phyloP scores from a whole-genome alignment of 2,329 filamentous ascomycete species.

The Claviceps spartinae region DNA sequence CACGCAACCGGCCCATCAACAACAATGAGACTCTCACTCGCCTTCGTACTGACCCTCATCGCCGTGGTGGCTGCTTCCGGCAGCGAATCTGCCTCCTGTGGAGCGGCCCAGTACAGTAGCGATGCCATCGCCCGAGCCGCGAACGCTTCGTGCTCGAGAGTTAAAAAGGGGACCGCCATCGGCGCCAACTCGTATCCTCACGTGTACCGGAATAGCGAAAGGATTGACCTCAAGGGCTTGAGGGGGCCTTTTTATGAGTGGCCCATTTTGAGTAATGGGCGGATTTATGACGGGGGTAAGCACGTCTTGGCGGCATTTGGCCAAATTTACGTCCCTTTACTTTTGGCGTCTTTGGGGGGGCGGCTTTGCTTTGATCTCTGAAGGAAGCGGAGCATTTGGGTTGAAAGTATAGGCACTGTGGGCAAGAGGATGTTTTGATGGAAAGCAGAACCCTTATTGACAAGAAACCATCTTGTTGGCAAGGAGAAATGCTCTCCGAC shows the following conservation, averaged over 20 bases:
- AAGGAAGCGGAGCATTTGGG: too few species aligned
- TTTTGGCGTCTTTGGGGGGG: not conserved
- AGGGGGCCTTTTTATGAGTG: slow-evolving; percentile 50
- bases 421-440: too few species aligned
- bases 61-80: slow-evolving; percentile 5
- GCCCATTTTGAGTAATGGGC: slow-evolving; percentile 36
- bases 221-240: slow-evolving; percentile 42
- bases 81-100: slow-evolving; percentile 31
- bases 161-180: slow-evolving; percentile 23
- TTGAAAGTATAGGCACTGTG: too few species aligned
- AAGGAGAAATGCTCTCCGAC: too few species aligned
- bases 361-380: too few species aligned
- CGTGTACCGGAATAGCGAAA: slow-evolving; percentile 47
- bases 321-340: slow-evolving; percentile 2
- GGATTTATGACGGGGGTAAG: slow-evolving; percentile 42
- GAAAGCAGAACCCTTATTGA: too few species aligned
- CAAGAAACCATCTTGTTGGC: too few species aligned
- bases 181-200: slow-evolving; percentile 38
- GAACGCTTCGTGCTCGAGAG: slow-evolving; percentile 36
- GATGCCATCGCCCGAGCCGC: slow-evolving; percentile 35
- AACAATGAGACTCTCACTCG: slow-evolving; percentile 4
- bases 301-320: not conserved
- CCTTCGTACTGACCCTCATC: slow-evolving; percentile 8
- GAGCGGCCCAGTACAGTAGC: slow-evolving; percentile 32
- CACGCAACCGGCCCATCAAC: too few species aligned